Evolutionary conservation across 306 rosid genomes (phyloP), one percentile per base, ranked within the genome.

Genomic region (Dicorynia guianensis): DNA sequence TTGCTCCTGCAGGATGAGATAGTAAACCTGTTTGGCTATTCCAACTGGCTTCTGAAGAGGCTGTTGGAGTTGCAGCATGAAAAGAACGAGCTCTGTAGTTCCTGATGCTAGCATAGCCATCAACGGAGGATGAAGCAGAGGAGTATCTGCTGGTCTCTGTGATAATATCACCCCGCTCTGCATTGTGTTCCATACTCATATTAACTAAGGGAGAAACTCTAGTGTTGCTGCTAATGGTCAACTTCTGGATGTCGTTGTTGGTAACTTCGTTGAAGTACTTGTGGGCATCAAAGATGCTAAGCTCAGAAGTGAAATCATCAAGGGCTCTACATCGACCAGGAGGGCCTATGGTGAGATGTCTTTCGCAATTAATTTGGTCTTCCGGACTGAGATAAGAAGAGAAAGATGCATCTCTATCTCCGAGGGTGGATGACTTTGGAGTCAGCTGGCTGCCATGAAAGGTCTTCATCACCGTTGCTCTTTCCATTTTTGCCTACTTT

Each of bases 21-120:
- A 89, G 63, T 58, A 89, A 84, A 17, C 94, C 94, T 2, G 85
- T 84, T 64, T 82, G 89, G 76, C 88, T 91, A 15, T 87, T 89
- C 86, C 91, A 89, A 63, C 89, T 92, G 1, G 91, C 88, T 60
- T 87, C 91, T 6, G 97, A 79, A 5, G 93, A 90, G 47, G 89
- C 86, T 11, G 96, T 86, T 11, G 97, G 85, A 33, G 93, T 90
- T 20, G 92, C 66, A 5, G 76, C 81, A 20, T 80, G 90, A 25
- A 83, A 92, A 52, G 93, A 87, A 36, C 88, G 86, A 74, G 88
- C 85, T 54, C 77, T 76, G 78, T 63, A 79, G 78, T 81, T 89
- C 20, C 85, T 76, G 38, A 34, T 71, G 40, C 12, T 76, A 4
- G 76, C 54, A 19, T 75, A 63, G 6, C 81, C 85, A 50, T 75